These are phyloP conservation scores for Rhizopogon sp. DNA, from an alignment of 768 basidiomycete species.

Conservation along the genomic window DNA sequence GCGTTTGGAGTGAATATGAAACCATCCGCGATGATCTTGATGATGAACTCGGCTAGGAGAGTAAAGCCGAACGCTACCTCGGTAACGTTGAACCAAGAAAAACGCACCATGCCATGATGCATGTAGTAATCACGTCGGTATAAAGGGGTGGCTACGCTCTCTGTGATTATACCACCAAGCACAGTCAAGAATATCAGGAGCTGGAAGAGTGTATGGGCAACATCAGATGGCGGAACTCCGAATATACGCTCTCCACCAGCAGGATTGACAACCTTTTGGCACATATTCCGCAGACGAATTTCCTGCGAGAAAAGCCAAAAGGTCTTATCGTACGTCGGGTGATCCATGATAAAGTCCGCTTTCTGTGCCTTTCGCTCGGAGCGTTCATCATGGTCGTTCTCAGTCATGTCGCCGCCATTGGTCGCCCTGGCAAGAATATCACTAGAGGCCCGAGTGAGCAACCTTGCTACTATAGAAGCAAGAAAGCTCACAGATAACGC, in stretches of 20 bases:
- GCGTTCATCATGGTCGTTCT: slow-evolving; percentile 55
- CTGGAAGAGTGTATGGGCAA: slow-evolving; percentile 70
- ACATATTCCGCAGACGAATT: slow-evolving; percentile 64
- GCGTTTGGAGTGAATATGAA: slow-evolving; percentile 89
- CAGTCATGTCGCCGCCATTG: slow-evolving; percentile 39
- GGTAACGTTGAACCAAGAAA: slow-evolving; percentile 84
- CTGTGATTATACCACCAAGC: slow-evolving; percentile 75
- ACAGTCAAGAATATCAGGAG: slow-evolving; percentile 69
- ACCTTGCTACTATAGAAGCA: background rate
- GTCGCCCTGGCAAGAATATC: slow-evolving; percentile 66
- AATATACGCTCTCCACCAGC: slow-evolving; percentile 84
- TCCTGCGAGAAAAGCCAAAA: slow-evolving; percentile 88
- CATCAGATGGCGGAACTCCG: slow-evolving; percentile 63
- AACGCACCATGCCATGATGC: slow-evolving; percentile 52
- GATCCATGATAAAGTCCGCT: slow-evolving; percentile 82
- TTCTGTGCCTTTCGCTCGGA: slow-evolving; percentile 72
- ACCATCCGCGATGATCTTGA: slow-evolving; percentile 93
- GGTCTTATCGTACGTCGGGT: slow-evolving; percentile 86
- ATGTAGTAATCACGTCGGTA: slow-evolving; percentile 74
- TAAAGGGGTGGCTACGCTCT: slow-evolving; percentile 76
- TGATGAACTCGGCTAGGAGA: slow-evolving; percentile 75
- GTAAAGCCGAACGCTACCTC: slow-evolving; percentile 68
- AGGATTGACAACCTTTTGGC: slow-evolving; percentile 81
- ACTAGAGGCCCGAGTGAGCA: slow-evolving; percentile 30
- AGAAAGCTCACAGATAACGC: slow-evolving; percentile 57